phyloP scores from a whole-genome alignment of 176 grass and related monocot genomes.

The Oryza brachyantha region DNA sequence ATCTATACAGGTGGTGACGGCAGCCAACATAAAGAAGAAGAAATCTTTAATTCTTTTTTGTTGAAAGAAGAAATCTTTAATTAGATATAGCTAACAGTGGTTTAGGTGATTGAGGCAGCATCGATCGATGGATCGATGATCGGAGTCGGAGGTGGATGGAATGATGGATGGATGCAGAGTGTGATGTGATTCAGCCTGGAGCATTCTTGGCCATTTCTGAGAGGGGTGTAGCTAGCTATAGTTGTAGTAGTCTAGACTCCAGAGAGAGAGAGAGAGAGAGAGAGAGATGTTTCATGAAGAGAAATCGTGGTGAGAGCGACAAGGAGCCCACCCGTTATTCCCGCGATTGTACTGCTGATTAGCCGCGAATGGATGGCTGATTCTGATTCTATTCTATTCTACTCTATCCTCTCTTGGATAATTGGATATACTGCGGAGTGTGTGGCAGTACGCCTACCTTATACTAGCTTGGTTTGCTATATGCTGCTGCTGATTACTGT shows the following conservation, averaged over 20 bases:
- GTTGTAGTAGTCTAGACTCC: no score
- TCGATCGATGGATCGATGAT: neutral
- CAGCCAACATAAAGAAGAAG: neutral
- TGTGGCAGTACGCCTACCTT: neutral
- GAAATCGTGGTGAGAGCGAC: slow-evolving; percentile 31
- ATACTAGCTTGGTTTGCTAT: neutral
- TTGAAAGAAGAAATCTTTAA: neutral
- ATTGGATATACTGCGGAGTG: no score
- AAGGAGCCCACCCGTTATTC: neutral
- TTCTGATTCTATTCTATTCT: no score
- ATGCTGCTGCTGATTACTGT: neutral
- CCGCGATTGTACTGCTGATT: neutral
- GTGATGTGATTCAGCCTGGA: neutral
- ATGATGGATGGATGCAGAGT: neutral
- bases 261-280: no score
- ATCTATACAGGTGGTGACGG: neutral
- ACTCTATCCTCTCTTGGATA: neutral
- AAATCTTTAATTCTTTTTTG: no score
- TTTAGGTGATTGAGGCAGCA: neutral
- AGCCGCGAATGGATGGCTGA: neutral
- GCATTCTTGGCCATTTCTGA: neutral
- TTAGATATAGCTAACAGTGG: neutral
- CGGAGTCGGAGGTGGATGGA: no score
- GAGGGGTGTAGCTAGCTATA: neutral
- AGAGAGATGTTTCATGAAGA: neutral